Evolutionary conservation across 768 basidiomycete species (phyloP).

Genomic region (Grammothele lineata): DNA sequence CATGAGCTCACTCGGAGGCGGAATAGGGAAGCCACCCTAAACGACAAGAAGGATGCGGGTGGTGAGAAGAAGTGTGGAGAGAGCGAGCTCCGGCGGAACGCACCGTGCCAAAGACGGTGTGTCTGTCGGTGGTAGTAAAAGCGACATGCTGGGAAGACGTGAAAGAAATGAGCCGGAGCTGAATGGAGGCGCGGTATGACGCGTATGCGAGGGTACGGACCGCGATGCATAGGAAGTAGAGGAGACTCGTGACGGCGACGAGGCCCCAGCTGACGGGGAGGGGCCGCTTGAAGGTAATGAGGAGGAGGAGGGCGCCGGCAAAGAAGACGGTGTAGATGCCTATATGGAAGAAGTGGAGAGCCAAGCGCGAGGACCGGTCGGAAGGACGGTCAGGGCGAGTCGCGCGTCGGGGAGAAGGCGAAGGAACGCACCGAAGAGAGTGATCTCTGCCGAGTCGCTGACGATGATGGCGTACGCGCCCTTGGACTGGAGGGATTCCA

Average conservation of each 20-base stretch:
- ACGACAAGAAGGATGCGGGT: no score
- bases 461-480: conserved; percentile 13
- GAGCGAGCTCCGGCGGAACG: no score
- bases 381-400: background rate
- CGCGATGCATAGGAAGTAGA: conserved; percentile 5
- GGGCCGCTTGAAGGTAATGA: conserved; percentile 5
- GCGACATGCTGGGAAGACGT: no score
- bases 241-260: background rate
- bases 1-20: background rate
- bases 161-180: no score
- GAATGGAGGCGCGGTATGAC: no score
- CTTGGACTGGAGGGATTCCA: conserved; percentile 4
- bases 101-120: no score
- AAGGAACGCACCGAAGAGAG: conserved; percentile 6
- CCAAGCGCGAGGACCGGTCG: background rate
- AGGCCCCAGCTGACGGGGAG: conserved; percentile 6
- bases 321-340: conserved; percentile 11
- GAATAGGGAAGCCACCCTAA: no score
- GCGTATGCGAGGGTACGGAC: no score
- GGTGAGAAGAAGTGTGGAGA: no score
- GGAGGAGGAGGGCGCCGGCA: conserved; percentile 10
- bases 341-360: background rate
- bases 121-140: no score
- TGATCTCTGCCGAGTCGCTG: conserved; percentile 11
- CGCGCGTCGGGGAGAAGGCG: background rate